Evolutionary conservation across 1,284 basidiomycete genomes (phyloP), one percentile per base, ranked within the genome.

Genomic region (Cutaneotrichosporon sp.): DNA sequence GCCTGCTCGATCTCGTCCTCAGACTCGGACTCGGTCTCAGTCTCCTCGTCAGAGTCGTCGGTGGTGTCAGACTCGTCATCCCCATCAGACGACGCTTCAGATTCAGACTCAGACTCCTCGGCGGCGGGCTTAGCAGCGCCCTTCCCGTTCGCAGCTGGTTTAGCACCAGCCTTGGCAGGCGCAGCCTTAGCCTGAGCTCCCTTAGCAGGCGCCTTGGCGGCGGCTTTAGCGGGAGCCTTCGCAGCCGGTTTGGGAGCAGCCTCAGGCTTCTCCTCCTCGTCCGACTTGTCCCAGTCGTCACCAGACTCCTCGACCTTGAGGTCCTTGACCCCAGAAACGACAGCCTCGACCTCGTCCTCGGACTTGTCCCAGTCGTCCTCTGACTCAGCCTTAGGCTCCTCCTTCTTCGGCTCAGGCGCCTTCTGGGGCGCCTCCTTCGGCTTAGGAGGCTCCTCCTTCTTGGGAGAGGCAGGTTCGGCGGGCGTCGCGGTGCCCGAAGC

Each of bases 201-300:
- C 19, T 44, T 47, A 27, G 59, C 38, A 2, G 60, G 19, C 11
- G 49, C 41, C 45, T 44, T 41, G 12, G 49, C 26, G 14, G 43
- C 47, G 43, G 57, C 46, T 34, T 55, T 57, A 11, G 49, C 26
- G n/a, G 43, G 45, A 45, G 57, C 49, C 37, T 55, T 57, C 14
- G 61, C 33, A 10, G 49, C 45, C 9, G 54, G 27, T n/a, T 54
- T 52, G n/a, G 53, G 39, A 16, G 58, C 49, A 19, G 58, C 32
- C 39, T 54, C 54, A 22, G 34, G 34, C 34, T 35, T 25, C 38
- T 80, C 83, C 46, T 65, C 61, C 22, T 64, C 63, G 19, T 52
- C 52, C 33, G 84, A 84, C 24, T 83, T 87, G 56, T 96, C 92
- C 92, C 91, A 96, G 60, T 90, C 87, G 60, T 90, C 72, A 14